phyloP scores from a whole-genome alignment of 495 filamentous ascomycete species.

The Talaromyces ruber region DNA sequence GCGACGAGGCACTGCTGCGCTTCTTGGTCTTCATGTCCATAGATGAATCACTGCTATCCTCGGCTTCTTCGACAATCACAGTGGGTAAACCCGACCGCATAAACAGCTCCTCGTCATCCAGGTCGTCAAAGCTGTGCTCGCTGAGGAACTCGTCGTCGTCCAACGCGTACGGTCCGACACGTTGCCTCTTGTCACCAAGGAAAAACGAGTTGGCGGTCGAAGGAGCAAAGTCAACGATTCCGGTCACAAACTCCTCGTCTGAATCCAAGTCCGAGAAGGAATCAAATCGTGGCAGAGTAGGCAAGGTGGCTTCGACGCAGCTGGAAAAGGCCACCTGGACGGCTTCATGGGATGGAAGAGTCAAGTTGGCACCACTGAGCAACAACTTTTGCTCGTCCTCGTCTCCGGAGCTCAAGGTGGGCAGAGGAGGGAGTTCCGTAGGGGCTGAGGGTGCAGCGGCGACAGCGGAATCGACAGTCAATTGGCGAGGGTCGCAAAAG shows the following conservation, averaged over 20 bases:
- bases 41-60: constrained; percentile 17
- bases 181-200: constrained; percentile 70
- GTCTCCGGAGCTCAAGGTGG: constrained; percentile 60
- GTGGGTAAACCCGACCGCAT: constrained; percentile 39
- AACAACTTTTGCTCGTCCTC: constrained; percentile 71
- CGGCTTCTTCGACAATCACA: constrained; percentile 28
- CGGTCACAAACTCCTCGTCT: constrained; percentile 79
- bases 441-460: constrained; percentile 33
- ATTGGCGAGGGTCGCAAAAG: constrained; percentile 89
- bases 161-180: constrained; percentile 54
- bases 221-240: constrained; percentile 62
- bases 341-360: constrained; percentile 44
- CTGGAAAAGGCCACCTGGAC: constrained; percentile 38
- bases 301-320: constrained; percentile 40
- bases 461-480: constrained; percentile 65
- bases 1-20: constrained; percentile 32
- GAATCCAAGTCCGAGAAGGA: constrained; percentile 87
- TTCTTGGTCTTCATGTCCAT: constrained; percentile 56
- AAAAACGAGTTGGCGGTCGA: constrained; percentile 49
- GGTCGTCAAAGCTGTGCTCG: constrained; percentile 69
- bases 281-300: constrained; percentile 69
- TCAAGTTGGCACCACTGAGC: constrained; percentile 55
- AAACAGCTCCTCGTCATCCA: constrained; percentile 56
- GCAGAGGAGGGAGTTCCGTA: constrained; percentile 59
- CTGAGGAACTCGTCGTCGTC: constrained; percentile 70